These are phyloP conservation scores for Neurospora sp. DNA, from an alignment of 495 filamentous ascomycete genomes.

Conservation along the genomic window DNA sequence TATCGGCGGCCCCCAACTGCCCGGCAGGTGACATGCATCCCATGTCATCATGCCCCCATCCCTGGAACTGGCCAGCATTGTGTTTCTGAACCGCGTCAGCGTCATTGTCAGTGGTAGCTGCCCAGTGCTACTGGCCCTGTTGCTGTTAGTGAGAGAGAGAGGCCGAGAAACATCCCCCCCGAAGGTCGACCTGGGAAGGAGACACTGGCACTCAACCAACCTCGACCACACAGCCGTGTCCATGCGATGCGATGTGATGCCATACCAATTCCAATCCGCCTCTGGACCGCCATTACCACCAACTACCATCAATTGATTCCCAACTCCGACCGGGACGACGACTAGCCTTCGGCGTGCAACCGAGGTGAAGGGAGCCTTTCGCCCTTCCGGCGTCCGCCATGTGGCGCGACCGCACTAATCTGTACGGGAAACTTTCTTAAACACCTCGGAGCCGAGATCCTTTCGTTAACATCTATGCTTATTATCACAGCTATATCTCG, in stretches of 20 bases:
- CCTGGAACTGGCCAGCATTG: not conserved
- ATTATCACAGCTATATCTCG: conserved; percentile 70
- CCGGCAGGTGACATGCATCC: not conserved
- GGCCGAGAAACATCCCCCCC: not conserved
- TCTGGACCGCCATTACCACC: conserved; percentile 8
- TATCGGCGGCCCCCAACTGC: not conserved
- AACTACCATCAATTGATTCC: not conserved
- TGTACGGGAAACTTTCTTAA: conserved; percentile 42
- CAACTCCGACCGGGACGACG: not conserved
- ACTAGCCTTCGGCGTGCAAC: not conserved
- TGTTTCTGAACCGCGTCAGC: conserved; percentile 4
- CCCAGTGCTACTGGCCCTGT: not conserved
- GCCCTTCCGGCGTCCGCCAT: conserved; percentile 52
- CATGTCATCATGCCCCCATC: not conserved
- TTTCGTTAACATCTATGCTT: not conserved
- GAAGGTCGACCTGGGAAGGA: not conserved
- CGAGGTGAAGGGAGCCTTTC: conserved; percentile 26
- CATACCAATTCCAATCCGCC: conserved; percentile 3
- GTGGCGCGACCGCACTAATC: conserved; percentile 98
- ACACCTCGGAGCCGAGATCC: not conserved
- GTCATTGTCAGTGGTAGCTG: conserved; percentile 2
- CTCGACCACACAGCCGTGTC: conserved; percentile 2
- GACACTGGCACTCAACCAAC: not conserved
- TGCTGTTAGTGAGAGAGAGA: not conserved
- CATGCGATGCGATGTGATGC: conserved; percentile 26